These are phyloP conservation scores for Dactylellina drechsleri DNA, from an alignment of 2,329 filamentous ascomycete species.

Conservation along the genomic window DNA sequence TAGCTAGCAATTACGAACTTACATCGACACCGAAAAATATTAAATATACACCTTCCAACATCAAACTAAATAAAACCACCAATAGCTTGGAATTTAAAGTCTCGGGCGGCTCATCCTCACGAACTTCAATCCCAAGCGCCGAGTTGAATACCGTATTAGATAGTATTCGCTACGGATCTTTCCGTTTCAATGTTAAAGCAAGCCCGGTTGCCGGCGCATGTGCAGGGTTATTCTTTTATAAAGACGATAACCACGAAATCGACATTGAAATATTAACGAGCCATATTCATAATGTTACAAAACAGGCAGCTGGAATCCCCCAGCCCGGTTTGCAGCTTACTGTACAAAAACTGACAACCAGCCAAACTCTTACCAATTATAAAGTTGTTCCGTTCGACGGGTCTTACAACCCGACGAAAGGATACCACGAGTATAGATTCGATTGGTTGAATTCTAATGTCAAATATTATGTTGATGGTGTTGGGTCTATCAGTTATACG, in stretches of 20 bases:
- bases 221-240: conserved; percentile 43
- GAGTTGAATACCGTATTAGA: conserved; percentile 25
- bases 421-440: conserved; percentile 49
- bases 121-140: conserved; percentile 23
- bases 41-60: conserved; percentile 30
- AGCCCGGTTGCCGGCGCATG: conserved; percentile 41
- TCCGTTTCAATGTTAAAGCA: conserved; percentile 37
- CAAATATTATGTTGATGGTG: conserved; percentile 33
- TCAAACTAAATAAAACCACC: conserved; percentile 20
- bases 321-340: conserved; percentile 45
- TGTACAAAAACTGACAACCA: conserved; percentile 27
- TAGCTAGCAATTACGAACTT: conserved; percentile 11
- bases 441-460: conserved; percentile 39
- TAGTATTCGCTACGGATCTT: conserved; percentile 49
- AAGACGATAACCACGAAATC: conserved; percentile 52
- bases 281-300: conserved; percentile 26
- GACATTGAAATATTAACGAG: conserved; percentile 51
- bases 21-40: conserved; percentile 32
- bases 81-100: conserved; percentile 37
- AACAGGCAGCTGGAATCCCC: conserved; percentile 25
- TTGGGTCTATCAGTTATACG: conserved; percentile 10
- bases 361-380: conserved; percentile 21
- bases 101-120: conserved; percentile 30
- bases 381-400: conserved; percentile 41
- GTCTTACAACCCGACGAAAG: conserved; percentile 35